These are phyloP conservation scores for Quercus bicolor DNA, from an alignment of 306 rosid genomes.

Conservation along the genomic window DNA sequence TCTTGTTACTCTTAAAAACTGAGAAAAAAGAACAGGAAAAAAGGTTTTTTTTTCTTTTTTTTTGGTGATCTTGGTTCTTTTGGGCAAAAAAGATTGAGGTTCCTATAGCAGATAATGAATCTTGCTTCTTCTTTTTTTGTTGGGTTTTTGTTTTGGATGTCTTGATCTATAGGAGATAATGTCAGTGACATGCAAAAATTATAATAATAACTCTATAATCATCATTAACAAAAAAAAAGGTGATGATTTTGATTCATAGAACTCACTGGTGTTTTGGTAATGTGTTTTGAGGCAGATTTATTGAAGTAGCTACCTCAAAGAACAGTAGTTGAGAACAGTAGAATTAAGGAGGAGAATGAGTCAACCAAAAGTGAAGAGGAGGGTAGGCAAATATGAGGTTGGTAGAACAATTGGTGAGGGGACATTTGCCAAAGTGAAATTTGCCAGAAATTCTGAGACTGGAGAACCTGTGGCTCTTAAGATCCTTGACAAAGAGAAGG, in stretches of 20 bases:
- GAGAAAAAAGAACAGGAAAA: not conserved
- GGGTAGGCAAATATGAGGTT: slow-evolving; percentile 86
- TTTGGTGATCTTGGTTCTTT: not conserved
- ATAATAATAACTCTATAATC: too few relatives aligned
- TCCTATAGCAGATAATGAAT: not conserved
- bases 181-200: too few relatives aligned
- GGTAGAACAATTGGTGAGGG: slow-evolving; percentile 99
- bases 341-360: slow-evolving; percentile 38
- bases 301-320: slow-evolving; percentile 7
- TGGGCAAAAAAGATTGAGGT: not conserved
- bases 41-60: not conserved
- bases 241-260: too few relatives aligned
- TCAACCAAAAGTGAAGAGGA: slow-evolving; percentile 81
- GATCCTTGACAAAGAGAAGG: slow-evolving; percentile 95
- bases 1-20: not conserved
- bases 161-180: not conserved
- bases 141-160: not conserved
- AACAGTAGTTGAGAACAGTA: slow-evolving; percentile 1
- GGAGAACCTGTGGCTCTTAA: slow-evolving; percentile 78
- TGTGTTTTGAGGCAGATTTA: slow-evolving; percentile 33
- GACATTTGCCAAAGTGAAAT: slow-evolving; percentile 92
- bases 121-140: not conserved
- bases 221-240: too few relatives aligned
- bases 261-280: not conserved
- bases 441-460: slow-evolving; percentile 80